A percentile compares a stretch with the other conserved stretches of the same genome.
Conservation (phyloP, 352 stramenopile species). For the Thalassiosira hispida region DNA sequence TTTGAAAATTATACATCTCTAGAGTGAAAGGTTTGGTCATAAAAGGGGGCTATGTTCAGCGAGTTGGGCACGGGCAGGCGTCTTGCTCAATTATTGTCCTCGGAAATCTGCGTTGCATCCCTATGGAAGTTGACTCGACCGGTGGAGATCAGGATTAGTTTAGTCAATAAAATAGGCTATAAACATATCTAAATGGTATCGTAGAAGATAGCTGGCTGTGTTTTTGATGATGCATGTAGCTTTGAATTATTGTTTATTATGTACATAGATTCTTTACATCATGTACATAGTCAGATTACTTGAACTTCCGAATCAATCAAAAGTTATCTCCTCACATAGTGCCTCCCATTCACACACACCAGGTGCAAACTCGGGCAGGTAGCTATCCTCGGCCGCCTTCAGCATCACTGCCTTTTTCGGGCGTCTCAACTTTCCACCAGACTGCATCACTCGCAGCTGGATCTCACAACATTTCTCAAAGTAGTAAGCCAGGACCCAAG, state of each 20-base stretch:
- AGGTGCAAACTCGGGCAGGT: slow-evolving; percentile 43
- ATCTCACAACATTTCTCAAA: slow-evolving; percentile 63
- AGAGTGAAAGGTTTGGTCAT: too few relatives aligned
- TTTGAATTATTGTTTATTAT: background rate
- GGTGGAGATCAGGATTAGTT: too few relatives aligned
- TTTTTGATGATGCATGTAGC: too few relatives aligned
- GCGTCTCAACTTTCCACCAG: slow-evolving; percentile 44
- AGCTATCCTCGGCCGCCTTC: slow-evolving; percentile 42
- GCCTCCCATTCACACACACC: slow-evolving; percentile 51
- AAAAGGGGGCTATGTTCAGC: too few relatives aligned
- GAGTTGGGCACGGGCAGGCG: too few relatives aligned
- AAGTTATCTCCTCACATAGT: slow-evolving; percentile 41
- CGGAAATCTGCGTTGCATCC: too few relatives aligned
- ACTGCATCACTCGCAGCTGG: slow-evolving; percentile 57
- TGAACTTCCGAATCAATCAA: background rate
- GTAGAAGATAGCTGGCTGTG: too few relatives aligned
- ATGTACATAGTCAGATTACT: background rate
- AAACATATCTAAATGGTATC: too few relatives aligned
- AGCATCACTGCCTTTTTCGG: slow-evolving; percentile 36
- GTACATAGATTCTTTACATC: background rate
- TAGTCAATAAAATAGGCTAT: too few relatives aligned
- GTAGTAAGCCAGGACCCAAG: slow-evolving; percentile 66
- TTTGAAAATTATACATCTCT: too few relatives aligned
- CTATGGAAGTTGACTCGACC: too few relatives aligned
- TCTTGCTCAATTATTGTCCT: too few relatives aligned